These are phyloP conservation scores for Mortierella sp. DNA, from an alignment of 371 early-diverging fungal species.

Conservation along the genomic window DNA sequence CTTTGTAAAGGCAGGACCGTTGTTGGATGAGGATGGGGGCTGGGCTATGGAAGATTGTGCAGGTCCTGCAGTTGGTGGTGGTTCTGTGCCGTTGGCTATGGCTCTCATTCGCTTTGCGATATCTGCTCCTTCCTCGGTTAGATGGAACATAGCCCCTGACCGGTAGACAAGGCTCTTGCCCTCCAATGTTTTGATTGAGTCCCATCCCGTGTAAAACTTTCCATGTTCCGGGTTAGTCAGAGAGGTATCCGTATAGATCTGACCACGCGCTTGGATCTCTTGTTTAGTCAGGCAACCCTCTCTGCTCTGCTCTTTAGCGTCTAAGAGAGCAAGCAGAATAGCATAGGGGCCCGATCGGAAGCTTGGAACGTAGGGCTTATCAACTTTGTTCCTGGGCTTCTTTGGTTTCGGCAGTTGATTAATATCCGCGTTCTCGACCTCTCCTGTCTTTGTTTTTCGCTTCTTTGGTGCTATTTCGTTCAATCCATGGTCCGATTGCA, in stretches of 20 bases:
- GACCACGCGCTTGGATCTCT: constrained; percentile 70
- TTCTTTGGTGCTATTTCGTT: constrained; percentile 3
- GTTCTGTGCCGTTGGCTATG: constrained; percentile 9
- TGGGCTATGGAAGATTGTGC: no score
- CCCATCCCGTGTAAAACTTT: constrained; percentile 80
- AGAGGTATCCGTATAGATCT: constrained; percentile 73
- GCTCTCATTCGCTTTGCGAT: constrained; percentile 66
- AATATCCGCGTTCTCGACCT: neutral
- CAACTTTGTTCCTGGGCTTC: constrained; percentile 14
- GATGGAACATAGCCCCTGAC: constrained; percentile 65
- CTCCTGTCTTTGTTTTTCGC: constrained; percentile 4
- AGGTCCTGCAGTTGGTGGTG: neutral
- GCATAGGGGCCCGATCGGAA: constrained; percentile 89
- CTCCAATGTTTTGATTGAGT: constrained; percentile 75
- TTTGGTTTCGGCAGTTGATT: constrained; percentile 15
- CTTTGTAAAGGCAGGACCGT: no score
- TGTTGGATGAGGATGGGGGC: no score
- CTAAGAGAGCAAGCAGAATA: constrained; percentile 80
- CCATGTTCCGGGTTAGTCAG: constrained; percentile 69
- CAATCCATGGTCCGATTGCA: neutral
- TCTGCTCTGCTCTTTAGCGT: constrained; percentile 42
- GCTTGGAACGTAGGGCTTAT: constrained; percentile 78
- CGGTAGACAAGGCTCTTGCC: constrained; percentile 76
- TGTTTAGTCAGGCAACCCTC: constrained; percentile 57
- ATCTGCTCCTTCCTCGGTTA: constrained; percentile 79